Conservation (phyloP, 140 eudicot genomes). For the Anethum foeniculum region DNA sequence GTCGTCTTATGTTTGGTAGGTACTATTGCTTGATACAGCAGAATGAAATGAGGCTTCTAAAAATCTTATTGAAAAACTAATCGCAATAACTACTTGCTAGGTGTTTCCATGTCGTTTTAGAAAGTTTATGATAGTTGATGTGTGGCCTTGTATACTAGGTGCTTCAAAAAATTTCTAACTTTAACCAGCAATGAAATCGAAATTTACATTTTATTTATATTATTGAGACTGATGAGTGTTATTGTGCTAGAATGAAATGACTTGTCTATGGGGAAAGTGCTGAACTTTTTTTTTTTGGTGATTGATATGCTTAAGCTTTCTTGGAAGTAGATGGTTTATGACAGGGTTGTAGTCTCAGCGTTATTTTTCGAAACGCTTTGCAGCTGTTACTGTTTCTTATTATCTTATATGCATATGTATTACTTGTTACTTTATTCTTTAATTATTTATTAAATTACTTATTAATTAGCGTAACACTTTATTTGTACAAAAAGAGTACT, state of each 20-base stretch:
- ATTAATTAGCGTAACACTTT: neutral
- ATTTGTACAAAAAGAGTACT: neutral
- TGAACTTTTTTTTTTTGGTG: neutral
- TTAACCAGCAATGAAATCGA: neutral
- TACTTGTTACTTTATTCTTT: neutral
- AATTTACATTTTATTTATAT: neutral
- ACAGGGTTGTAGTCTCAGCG: neutral
- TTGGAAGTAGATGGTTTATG: neutral
- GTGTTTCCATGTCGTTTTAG: neutral
- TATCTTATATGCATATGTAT: neutral
- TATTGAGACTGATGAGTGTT: neutral
- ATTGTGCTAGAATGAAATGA: neutral
- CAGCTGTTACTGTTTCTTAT: neutral
- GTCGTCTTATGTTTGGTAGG: neutral
- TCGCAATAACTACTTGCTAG: neutral
- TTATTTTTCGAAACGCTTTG: neutral
- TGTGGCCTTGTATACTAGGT: neutral
- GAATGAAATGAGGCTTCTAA: neutral
- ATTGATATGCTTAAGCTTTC: neutral
- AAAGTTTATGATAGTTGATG: neutral
- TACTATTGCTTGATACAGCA: neutral
- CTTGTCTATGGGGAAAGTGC: neutral
- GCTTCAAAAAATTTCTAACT: neutral
- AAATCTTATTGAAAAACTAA: too few relatives aligned
- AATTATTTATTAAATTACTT: too few relatives aligned